A percentile compares a stretch with the other conserved stretches of the same genome.
Evolutionary conservation across 2,329 filamentous ascomycete species (phyloP).

Genomic region (Grosmannia serpens): DNA sequence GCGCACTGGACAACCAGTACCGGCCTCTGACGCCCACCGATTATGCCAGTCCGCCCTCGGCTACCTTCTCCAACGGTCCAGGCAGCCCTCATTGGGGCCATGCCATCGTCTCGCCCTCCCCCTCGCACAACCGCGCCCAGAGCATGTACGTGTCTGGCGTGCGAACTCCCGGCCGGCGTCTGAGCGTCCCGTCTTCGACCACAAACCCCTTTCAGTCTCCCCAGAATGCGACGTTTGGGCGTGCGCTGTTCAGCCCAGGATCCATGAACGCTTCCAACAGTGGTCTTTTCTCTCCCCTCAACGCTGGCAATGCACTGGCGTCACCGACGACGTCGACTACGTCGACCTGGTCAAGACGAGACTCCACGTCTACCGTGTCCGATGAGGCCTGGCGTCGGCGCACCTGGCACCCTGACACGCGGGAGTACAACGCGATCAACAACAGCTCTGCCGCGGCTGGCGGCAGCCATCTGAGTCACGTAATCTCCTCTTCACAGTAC

Average conservation of each 20-base stretch:
- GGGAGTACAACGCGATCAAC: constrained; percentile 36
- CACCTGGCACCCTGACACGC: constrained; percentile 82
- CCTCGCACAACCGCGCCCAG: constrained; percentile 55
- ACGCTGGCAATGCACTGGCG: constrained; percentile 45
- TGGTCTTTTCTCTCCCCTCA: constrained; percentile 42
- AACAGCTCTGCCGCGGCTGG: constrained; percentile 26
- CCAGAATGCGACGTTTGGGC: constrained; percentile 42
- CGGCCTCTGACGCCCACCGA: constrained; percentile 59
- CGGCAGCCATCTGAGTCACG: constrained; percentile 64
- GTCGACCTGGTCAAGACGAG: constrained; percentile 47
- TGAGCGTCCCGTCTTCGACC: constrained; percentile 66
- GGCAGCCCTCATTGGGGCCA: constrained; percentile 67
- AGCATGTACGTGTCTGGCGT: constrained; percentile 57
- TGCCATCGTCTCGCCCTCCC: constrained; percentile 59
- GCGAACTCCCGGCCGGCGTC: constrained; percentile 57
- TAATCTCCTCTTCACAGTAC: constrained; percentile 55
- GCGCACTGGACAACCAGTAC: constrained; percentile 48
- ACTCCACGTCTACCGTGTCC: constrained; percentile 47
- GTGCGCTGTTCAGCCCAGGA: constrained; percentile 42
- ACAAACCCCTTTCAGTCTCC: constrained; percentile 63
- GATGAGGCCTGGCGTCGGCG: constrained; percentile 73
- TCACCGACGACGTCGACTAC: constrained; percentile 54
- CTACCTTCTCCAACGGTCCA: constrained; percentile 65
- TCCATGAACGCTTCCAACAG: constrained; percentile 43
- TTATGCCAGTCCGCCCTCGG: constrained; percentile 73